Evolutionary conservation across 139 green algal genomes (phyloP), one percentile per base, ranked within the genome.

Genomic region (Chlorella vulgaris): DNA sequence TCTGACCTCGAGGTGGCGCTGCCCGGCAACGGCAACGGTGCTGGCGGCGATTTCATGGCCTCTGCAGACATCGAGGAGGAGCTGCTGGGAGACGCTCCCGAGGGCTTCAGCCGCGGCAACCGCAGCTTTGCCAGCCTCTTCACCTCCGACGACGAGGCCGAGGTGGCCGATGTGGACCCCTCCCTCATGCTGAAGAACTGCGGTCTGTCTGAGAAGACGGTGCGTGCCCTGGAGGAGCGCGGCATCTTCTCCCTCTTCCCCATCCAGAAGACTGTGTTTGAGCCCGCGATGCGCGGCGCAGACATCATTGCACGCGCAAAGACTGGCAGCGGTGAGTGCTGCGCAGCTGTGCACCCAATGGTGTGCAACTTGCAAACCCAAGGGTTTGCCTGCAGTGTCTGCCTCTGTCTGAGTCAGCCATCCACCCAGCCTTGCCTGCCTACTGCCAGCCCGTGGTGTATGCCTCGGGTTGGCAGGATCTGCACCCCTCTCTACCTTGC

Each of bases 231-330:
- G 58, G 79, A 93, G 38, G 80, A 81, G 36, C 84, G 89, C 22
- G 91, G 93, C 84, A 95, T 97, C 78, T 78, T 62, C 5, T 66
- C 88, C 13, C 86, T 98, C 35, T 98, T 98, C 79, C 84, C 93
- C 68, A 95, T 98, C 81, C 94, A 98, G 86, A 91, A 90, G 67
- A 66, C 86, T 39, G 94, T 96, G 76, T 86, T 97, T 21, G 78
- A 91, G 55, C 92, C 93, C 35, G 89, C 91, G 53, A 87, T 93
- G 84, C 88, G 86, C 40, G 97, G 97, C 2, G 74, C 81, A 1
- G 97, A 99, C 84, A 67, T 99, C 15, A 97, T 99, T 66, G 95
- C 89, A 2, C 90, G 97, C 40, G 97, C 97, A 39, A 92, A 94
- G 68, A 99, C 97, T 40, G 97, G 97, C 40, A 96, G 90, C 19